These are phyloP conservation scores for Eutypa lata DNA, from an alignment of 2,329 filamentous ascomycete genomes.

Conservation along the genomic window DNA sequence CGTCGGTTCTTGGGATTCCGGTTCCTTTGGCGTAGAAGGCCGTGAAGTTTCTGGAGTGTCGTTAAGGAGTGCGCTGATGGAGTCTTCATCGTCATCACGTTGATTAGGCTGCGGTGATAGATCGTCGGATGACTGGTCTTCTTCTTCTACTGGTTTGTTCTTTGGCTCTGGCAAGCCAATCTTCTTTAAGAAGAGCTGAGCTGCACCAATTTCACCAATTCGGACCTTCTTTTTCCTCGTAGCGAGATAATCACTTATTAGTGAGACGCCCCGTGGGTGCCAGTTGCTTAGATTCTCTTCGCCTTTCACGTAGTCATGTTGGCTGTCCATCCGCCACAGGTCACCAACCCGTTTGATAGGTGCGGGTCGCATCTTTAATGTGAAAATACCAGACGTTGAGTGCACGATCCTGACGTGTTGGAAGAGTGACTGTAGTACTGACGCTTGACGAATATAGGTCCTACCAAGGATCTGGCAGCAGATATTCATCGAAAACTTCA, in stretches of 20 bases:
- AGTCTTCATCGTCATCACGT: constrained; percentile 42
- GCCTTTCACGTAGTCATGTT: constrained; percentile 93
- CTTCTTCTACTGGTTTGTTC: constrained; percentile 27
- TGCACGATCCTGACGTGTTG: constrained; percentile 82
- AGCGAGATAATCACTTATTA: constrained; percentile 83
- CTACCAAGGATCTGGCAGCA: constrained; percentile 81
- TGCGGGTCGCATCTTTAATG: constrained; percentile 78
- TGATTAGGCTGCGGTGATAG: constrained; percentile 31
- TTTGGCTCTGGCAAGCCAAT: constrained; percentile 47
- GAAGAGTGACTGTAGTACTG: constrained; percentile 84
- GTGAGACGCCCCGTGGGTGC: constrained; percentile 83
- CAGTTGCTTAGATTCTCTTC: constrained; percentile 83
- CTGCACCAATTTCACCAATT: constrained; percentile 75
- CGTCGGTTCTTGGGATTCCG: constrained; percentile 10
- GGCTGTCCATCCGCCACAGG: constrained; percentile 93
- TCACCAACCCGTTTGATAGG: constrained; percentile 90
- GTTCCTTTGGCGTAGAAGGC: constrained; percentile 25
- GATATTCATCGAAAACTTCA: constrained; percentile 80
- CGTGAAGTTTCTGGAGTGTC: constrained; percentile 54
- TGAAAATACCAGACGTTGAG: constrained; percentile 83
- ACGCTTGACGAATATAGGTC: constrained; percentile 79
- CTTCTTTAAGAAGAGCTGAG: constrained; percentile 62
- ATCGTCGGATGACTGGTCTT: constrained; percentile 34
- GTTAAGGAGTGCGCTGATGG: constrained; percentile 56
- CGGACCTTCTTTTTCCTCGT: constrained; percentile 71